Conservation (phyloP, 305 asterid species). For the Solanum chacoense region DNA sequence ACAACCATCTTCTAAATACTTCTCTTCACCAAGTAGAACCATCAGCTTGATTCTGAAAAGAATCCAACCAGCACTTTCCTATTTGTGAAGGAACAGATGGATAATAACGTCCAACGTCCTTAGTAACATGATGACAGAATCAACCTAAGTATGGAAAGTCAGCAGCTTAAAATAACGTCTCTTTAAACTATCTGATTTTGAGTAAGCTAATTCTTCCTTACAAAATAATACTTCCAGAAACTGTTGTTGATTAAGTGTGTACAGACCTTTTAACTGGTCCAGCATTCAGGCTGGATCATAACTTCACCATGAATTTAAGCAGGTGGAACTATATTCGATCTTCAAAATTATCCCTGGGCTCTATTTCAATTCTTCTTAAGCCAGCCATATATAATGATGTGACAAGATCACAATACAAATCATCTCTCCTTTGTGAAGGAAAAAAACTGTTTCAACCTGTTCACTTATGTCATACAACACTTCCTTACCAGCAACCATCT, state of each 20-base stretch:
- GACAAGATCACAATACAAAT: neutral
- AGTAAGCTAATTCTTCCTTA: neutral
- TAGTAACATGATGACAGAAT: neutral
- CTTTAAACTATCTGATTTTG: neutral
- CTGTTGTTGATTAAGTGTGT: neutral
- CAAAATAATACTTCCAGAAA: neutral
- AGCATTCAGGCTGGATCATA: neutral
- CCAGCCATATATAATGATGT: neutral
- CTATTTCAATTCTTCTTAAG: neutral
- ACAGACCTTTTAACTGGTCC: neutral
- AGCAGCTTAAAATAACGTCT: neutral
- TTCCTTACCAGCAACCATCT: neutral
- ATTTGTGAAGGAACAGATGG: neutral
- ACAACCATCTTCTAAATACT: neutral
- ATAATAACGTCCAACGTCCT: neutral
- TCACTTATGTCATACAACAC: neutral
- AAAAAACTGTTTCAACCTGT: neutral
- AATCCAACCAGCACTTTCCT: neutral
- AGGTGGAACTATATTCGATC: neutral
- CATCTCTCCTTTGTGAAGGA: neutral
- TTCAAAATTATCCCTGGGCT: neutral
- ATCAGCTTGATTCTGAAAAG: neutral
- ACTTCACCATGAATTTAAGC: neutral
- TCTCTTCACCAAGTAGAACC: neutral
- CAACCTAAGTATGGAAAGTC: neutral